Conservation (phyloP, 139 green algal genomes). For the Coelastrella sp. region DNA sequence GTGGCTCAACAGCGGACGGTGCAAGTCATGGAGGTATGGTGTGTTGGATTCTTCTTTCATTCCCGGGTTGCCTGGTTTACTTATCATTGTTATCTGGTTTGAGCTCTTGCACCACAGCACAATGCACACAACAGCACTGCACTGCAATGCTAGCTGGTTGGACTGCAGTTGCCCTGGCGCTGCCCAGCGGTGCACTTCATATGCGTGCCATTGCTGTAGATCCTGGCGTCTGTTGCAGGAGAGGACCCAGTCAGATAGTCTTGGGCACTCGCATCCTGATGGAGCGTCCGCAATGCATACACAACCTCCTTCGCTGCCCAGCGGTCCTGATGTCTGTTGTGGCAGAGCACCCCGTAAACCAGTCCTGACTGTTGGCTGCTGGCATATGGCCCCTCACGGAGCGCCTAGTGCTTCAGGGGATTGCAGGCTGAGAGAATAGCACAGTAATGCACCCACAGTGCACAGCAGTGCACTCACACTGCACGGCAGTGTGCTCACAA, state of each 20-base stretch:
- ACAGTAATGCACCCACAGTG: too few species aligned
- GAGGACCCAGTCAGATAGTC: constrained; percentile 65
- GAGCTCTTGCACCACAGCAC: too few species aligned
- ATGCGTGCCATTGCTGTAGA: constrained; percentile 44
- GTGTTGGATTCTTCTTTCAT: too few species aligned
- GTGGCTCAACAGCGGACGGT: constrained; percentile 59
- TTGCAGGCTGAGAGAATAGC: neutral
- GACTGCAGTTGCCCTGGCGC: constrained; percentile 4
- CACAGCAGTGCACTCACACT: too few species aligned
- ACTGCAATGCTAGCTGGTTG: constrained; percentile 1
- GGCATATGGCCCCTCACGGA: constrained; percentile 77
- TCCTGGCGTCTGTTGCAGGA: constrained; percentile 71
- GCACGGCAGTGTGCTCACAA: too few species aligned
- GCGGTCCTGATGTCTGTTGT: constrained; percentile 77
- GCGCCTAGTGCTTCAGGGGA: constrained; percentile 51
- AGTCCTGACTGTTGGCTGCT: constrained; percentile 70
- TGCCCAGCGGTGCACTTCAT: neutral
- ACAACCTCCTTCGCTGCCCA: too few species aligned
- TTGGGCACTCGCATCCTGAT: constrained; percentile 76
- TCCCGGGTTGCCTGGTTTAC: too few species aligned
- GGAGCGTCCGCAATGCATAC: constrained; percentile 48
- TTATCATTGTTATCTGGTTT: too few species aligned
- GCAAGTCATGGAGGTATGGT: constrained; percentile 64
- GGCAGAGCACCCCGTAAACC: constrained; percentile 63
- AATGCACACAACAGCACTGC: too few species aligned